Evolutionary conservation across 225 moss, liverwort and hornwort species (phyloP).

Genomic region (Lunularia cruciata): DNA sequence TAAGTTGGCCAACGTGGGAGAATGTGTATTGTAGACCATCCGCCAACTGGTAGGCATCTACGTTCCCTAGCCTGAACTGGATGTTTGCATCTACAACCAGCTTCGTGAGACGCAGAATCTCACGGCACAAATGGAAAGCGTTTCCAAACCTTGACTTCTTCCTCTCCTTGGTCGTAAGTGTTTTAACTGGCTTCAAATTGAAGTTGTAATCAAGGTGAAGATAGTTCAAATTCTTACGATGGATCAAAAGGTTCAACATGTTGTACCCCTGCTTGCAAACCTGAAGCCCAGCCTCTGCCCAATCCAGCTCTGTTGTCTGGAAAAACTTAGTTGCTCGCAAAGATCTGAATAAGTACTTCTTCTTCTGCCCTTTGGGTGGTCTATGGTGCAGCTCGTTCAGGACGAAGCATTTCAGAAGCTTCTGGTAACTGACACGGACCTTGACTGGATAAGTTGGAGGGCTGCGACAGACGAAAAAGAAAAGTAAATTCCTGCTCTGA

Average conservation of each 20-base stretch:
- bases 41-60: constrained; percentile 97
- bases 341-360: constrained; percentile 91
- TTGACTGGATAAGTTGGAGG: constrained; percentile 99
- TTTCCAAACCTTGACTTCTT: constrained; percentile 99
- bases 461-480: constrained; percentile 43
- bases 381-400: constrained; percentile 98
- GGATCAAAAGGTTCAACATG: constrained; percentile 96
- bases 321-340: constrained; percentile 98
- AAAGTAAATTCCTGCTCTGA: neutral
- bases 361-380: constrained; percentile 99
- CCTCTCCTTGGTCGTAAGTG: constrained; percentile 94
- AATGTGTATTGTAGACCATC: constrained; percentile 99
- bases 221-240: constrained; percentile 98
- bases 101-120: constrained; percentile 93
- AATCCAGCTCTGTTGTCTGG: constrained; percentile 95
- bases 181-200: constrained; percentile 99
- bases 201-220: constrained; percentile 98
- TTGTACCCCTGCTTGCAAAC: constrained; percentile 99
- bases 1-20: constrained; percentile 97
- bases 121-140: constrained; percentile 97
- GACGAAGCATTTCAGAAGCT: constrained; percentile 96
- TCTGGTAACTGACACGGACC: constrained; percentile 99
- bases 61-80: constrained; percentile 95
- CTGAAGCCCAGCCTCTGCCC: constrained; percentile 99
- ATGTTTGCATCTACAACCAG: constrained; percentile 98